These are phyloP conservation scores for Fusarium agapanthi DNA, from an alignment of 2,329 filamentous ascomycete genomes.

Conservation along the genomic window DNA sequence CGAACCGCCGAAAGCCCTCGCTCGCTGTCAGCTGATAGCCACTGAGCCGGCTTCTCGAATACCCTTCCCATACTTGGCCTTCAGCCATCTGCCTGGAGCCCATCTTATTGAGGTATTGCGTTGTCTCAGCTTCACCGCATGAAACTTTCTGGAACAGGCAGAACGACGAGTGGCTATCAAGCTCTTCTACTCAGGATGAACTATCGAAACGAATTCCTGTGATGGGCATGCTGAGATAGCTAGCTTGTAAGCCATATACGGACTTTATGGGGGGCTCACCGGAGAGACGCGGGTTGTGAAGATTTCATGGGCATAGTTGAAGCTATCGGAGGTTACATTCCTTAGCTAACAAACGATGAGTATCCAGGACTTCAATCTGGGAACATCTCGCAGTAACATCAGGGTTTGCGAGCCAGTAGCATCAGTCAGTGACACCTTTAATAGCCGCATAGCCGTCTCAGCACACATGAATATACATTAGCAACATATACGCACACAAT, in stretches of 20 bases:
- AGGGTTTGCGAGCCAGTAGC: background rate
- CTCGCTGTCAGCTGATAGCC: background rate
- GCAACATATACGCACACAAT: background rate
- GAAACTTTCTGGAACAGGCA: background rate
- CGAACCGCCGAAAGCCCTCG: background rate
- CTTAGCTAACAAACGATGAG: background rate
- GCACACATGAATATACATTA: too few species aligned
- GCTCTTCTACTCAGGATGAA: background rate
- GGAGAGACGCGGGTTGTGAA: accelerated
- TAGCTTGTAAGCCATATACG: background rate
- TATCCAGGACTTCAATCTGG: background rate
- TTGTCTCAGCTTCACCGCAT: background rate
- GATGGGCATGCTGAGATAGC: background rate
- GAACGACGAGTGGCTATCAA: background rate
- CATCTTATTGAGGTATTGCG: background rate
- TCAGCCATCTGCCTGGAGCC: too few species aligned
- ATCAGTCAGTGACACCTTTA: too few species aligned
- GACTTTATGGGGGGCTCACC: background rate
- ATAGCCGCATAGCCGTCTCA: too few species aligned
- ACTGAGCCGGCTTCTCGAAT: background rate
- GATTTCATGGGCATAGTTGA: background rate
- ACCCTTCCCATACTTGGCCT: background rate
- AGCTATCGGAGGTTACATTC: background rate
- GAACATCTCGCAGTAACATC: background rate
- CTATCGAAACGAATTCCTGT: background rate